phyloP scores from a whole-genome alignment of 2,329 filamentous ascomycete species.

The Sclerotinia subarctica region DNA sequence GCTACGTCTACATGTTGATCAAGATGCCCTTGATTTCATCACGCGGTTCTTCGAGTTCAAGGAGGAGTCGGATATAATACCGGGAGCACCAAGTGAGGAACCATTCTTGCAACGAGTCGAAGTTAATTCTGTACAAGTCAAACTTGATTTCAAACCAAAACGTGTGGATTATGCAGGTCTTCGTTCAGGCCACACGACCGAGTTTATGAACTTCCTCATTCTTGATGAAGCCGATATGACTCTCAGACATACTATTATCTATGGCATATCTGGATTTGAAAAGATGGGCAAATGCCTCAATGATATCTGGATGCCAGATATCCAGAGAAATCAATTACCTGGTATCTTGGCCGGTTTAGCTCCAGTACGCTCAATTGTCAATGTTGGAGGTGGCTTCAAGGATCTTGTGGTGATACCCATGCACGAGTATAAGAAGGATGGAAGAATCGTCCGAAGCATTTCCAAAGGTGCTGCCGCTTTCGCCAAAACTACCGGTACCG shows the following conservation, averaged over 20 bases:
- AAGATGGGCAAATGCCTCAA: conserved; percentile 86
- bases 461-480: conserved; percentile 88
- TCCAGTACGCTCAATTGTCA: conserved; percentile 84
- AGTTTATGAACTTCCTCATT: conserved; percentile 98
- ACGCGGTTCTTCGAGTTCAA: conserved; percentile 98
- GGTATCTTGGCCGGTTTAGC: conserved; percentile 85
- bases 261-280: conserved; percentile 88
- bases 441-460: conserved; percentile 84
- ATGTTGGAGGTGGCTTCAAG: conserved; percentile 81
- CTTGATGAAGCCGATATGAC: conserved; percentile 85
- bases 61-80: conserved; percentile 60
- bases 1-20: conserved; percentile 88
- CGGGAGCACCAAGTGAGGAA: conserved; percentile 63
- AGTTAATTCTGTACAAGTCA: conserved; percentile 77
- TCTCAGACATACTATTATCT: conserved; percentile 84
- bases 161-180: conserved; percentile 93
- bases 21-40: conserved; percentile 95
- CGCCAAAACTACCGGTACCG: conserved; percentile 87
- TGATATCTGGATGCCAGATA: conserved; percentile 94
- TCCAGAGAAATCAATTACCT: conserved; percentile 83
- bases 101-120: conserved; percentile 90
- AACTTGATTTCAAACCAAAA: conserved; percentile 96
- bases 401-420: conserved; percentile 88
- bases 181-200: conserved; percentile 87
- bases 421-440: conserved; percentile 90